phyloP scores from a whole-genome alignment of 1,284 basidiomycete species.

The Puccinia hordei region DNA sequence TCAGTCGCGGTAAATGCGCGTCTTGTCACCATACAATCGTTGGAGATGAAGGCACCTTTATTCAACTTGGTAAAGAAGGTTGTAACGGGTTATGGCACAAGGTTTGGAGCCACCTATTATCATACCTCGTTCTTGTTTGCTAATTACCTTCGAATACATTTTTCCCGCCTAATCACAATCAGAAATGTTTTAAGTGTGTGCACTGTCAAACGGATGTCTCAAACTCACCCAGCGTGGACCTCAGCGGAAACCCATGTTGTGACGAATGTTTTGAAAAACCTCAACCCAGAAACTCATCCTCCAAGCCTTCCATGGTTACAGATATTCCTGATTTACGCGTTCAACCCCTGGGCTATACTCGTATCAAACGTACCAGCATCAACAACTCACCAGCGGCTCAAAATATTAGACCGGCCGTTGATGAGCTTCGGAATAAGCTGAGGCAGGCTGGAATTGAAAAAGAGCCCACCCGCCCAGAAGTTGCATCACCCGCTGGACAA shows the following conservation, averaged over 20 bases:
- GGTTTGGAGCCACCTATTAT: conserved; percentile 3
- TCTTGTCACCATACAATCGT: conserved; percentile 38
- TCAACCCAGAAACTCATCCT: not conserved
- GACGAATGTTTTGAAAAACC: conserved; percentile 46
- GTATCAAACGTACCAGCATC: conserved; percentile 1
- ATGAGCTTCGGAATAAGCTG: conserved; percentile 46
- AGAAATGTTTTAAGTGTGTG: conserved; percentile 51
- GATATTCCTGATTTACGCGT: conserved; percentile 44
- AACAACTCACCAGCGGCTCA: conserved; percentile 37
- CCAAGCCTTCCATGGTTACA: conserved; percentile 25
- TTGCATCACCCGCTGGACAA: not conserved
- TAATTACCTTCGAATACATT: not conserved
- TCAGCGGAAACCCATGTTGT: conserved; percentile 47
- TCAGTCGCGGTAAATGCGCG: conserved; percentile 39
- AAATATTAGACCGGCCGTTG: conserved; percentile 42
- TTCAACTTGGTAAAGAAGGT: conserved; percentile 49
- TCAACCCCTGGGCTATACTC: not conserved
- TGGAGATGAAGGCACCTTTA: conserved; percentile 45
- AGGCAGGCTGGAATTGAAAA: conserved; percentile 40
- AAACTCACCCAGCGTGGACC: conserved; percentile 32
- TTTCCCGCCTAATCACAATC: not conserved
- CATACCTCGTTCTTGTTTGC: not conserved
- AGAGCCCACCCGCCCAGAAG: not conserved
- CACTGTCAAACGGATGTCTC: conserved; percentile 45
- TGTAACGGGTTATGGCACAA: conserved; percentile 48